phyloP scores from a whole-genome alignment of 768 basidiomycete genomes.

The Serendipita sp. region DNA sequence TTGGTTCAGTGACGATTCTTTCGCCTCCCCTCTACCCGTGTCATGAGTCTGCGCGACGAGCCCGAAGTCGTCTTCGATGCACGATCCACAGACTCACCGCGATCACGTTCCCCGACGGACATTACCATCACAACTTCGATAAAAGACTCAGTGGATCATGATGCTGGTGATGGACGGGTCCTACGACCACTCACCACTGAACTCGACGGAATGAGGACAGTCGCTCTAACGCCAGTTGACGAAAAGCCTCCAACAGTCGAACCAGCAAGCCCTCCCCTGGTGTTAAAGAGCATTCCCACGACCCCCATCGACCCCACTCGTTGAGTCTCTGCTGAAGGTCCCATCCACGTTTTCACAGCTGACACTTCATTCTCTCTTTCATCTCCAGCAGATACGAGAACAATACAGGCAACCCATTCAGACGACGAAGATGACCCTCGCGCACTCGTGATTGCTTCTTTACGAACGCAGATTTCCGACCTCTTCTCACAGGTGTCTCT shows the following conservation, averaged over 20 bases:
- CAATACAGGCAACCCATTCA: constrained; percentile 8
- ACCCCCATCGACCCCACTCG: not conserved
- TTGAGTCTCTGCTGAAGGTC: not conserved
- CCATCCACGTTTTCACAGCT: not conserved
- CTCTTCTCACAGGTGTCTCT: constrained; percentile 79
- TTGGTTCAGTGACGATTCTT: no score
- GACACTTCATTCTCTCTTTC: not conserved
- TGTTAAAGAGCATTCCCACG: not conserved
- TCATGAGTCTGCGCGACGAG: no score
- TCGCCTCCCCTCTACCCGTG: no score
- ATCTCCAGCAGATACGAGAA: not conserved
- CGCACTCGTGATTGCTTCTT: constrained; percentile 62
- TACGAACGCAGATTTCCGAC: constrained; percentile 71
- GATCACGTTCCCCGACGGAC: not conserved
- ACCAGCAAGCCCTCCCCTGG: not conserved
- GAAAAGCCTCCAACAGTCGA: not conserved
- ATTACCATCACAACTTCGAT: no score
- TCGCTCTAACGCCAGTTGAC: not conserved
- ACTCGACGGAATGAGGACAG: not conserved
- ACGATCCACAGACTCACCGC: not conserved
- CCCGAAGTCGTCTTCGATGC: not conserved
- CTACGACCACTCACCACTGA: not conserved
- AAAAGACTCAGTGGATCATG: not conserved
- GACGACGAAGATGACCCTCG: constrained; percentile 46
- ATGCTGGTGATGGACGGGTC: not conserved